phyloP scores from a whole-genome alignment of 805 yeast species.

The Wickerhamomyces chaumierensis region DNA sequence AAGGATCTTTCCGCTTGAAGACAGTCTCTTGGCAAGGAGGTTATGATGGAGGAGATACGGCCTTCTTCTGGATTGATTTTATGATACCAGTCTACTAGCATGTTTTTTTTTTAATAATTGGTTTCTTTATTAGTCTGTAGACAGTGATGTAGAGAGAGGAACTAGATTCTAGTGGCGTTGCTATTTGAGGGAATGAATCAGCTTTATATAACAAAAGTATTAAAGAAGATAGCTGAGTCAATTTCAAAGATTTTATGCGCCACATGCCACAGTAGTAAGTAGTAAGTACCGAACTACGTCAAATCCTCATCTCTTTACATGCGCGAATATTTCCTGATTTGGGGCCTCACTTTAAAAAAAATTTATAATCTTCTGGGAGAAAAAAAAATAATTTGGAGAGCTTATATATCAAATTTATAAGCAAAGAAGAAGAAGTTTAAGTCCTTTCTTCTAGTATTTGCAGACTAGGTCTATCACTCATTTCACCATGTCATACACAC shows the following conservation, averaged over 20 bases:
- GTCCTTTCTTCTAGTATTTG: too few species aligned
- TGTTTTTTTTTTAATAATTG: not conserved
- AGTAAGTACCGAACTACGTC: too few species aligned
- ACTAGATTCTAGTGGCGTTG: too few species aligned
- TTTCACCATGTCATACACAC: conserved; percentile 25
- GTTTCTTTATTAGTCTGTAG: too few species aligned
- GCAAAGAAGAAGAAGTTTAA: not conserved
- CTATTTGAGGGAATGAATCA: too few species aligned
- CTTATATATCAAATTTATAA: not conserved
- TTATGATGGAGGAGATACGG: conserved; percentile 5
- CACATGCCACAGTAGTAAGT: not conserved
- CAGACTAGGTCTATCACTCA: too few species aligned
- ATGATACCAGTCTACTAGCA: not conserved
- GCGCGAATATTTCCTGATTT: not conserved
- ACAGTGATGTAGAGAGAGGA: too few species aligned
- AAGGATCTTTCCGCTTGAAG: conserved; percentile 18
- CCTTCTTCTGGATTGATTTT: conserved; percentile 4
- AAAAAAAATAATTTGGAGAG: too few species aligned
- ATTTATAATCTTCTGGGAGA: conserved; percentile 4
- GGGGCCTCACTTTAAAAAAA: not conserved
- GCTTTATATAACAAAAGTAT: too few species aligned
- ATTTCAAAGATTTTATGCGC: too few species aligned
- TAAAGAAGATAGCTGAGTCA: too few species aligned
- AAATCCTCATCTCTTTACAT: too few species aligned
- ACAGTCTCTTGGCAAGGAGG: conserved; percentile 18